Conservation (phyloP, 106 monocot species). For the Acorus calamus region DNA sequence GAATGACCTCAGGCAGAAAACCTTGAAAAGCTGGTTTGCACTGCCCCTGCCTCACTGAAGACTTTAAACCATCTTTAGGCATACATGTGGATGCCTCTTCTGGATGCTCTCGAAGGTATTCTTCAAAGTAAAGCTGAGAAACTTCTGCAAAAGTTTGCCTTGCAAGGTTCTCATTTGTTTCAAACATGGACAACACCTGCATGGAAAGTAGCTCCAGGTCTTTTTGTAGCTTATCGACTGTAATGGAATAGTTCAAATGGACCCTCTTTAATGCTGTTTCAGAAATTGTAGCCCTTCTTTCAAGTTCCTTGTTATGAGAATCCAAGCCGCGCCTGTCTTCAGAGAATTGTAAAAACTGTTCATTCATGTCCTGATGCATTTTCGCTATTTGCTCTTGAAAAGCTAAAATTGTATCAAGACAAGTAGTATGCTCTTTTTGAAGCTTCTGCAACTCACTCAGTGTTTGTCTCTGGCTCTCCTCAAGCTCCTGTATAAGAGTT, state of each 20-base stretch:
- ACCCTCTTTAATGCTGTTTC: constrained; percentile 74
- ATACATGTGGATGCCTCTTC: constrained; percentile 5
- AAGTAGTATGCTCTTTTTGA: constrained; percentile 58
- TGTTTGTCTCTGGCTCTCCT: constrained; percentile 54
- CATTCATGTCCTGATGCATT: constrained; percentile 59
- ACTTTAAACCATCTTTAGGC: constrained; percentile 1
- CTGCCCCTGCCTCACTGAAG: constrained; percentile 4
- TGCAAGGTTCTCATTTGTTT: constrained; percentile 82
- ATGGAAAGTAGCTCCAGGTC: constrained; percentile 89
- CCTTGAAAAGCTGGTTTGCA: constrained; percentile 4
- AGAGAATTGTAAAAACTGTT: constrained; percentile 43
- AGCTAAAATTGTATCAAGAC: constrained; percentile 61
- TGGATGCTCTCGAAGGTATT: constrained; percentile 17
- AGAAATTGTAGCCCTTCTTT: constrained; percentile 59
- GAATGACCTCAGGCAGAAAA: constrained; percentile 13
- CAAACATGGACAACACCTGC: constrained; percentile 94
- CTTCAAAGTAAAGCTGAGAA: constrained; percentile 22
- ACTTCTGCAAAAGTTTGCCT: constrained; percentile 62
- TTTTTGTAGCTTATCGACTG: constrained; percentile 75
- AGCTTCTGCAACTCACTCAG: constrained; percentile 53
- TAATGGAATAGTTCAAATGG: constrained; percentile 62
- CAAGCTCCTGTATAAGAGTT: constrained; percentile 71
- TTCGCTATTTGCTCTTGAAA: constrained; percentile 71
- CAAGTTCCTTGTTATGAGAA: constrained; percentile 58
- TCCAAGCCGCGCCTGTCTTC: constrained; percentile 55